phyloP scores from a whole-genome alignment of 2,329 filamentous ascomycete genomes.

The Fusarium cicatricum region DNA sequence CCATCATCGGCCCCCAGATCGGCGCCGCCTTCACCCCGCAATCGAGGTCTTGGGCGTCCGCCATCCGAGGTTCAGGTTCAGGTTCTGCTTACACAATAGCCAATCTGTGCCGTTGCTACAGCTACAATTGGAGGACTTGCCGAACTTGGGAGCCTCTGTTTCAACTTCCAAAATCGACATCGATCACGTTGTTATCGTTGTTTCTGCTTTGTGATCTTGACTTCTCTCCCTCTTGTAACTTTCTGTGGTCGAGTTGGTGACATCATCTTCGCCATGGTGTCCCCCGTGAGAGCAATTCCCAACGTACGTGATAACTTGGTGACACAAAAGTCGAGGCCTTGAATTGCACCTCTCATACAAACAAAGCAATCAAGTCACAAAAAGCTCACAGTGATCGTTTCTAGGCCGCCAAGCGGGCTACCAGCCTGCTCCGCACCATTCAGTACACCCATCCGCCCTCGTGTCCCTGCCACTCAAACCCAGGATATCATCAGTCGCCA shows the following conservation, averaged over 20 bases:
- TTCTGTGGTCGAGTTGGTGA: slow-evolving; percentile 5
- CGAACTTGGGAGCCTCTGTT: slow-evolving; percentile 6
- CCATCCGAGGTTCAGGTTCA: slow-evolving; percentile 26
- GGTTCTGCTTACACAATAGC: slow-evolving; percentile 15
- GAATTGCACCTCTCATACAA: no score
- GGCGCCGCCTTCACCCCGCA: slow-evolving; percentile 28
- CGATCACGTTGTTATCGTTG: background rate
- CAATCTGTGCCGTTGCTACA: slow-evolving; percentile 19
- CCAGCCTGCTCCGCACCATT: slow-evolving; percentile 83
- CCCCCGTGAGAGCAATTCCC: slow-evolving; percentile 45
- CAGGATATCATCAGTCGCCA: slow-evolving; percentile 75
- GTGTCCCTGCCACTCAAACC: slow-evolving; percentile 94
- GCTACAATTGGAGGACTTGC: slow-evolving; percentile 7
- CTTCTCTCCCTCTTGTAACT: background rate
- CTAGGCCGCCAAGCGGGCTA: slow-evolving; percentile 69
- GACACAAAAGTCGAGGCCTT: background rate
- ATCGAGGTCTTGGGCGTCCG: slow-evolving; percentile 27
- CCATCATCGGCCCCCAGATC: slow-evolving; percentile 30
- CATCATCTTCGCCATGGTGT: slow-evolving; percentile 37
- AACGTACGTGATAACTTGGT: slow-evolving; percentile 42
- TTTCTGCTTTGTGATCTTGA: background rate
- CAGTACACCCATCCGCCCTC: slow-evolving; percentile 87
- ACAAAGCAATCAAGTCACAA: background rate
- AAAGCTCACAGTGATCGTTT: slow-evolving; percentile 4
- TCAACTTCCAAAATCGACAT: background rate